Conservation (phyloP, 352 stramenopile species). For the Phytophthora foliorum region DNA sequence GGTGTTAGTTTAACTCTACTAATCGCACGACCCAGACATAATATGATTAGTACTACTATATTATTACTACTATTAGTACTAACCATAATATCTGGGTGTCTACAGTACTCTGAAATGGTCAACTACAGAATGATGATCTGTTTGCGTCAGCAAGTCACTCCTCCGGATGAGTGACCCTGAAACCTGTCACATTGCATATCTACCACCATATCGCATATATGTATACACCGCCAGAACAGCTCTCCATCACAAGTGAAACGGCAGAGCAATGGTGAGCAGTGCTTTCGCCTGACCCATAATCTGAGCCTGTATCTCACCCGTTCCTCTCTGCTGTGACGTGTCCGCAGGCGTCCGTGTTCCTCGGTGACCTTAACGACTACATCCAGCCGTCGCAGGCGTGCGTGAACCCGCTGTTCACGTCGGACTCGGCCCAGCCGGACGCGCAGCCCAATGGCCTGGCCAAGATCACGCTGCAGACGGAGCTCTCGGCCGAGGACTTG, state of each 20-base stretch:
- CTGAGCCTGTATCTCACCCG: background rate
- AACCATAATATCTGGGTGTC: too few species aligned
- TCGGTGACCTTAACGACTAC: constrained; percentile 95
- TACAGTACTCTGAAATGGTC: background rate
- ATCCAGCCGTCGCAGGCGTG: constrained; percentile 95
- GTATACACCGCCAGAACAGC: too few species aligned
- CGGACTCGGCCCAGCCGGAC: constrained; percentile 29
- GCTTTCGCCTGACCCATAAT: too few species aligned
- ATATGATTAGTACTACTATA: too few species aligned
- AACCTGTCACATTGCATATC: background rate
- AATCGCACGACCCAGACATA: too few species aligned
- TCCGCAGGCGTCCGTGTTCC: constrained; percentile 94
- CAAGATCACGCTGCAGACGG: constrained; percentile 83
- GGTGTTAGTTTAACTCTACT: too few species aligned
- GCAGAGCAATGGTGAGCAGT: constrained; percentile 33
- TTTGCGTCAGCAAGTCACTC: constrained; percentile 4
- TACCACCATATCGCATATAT: too few species aligned
- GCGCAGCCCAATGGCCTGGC: constrained; percentile 46
- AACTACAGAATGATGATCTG: background rate
- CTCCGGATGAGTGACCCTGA: background rate
- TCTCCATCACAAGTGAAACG: constrained; percentile 17
- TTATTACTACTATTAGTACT: too few species aligned
- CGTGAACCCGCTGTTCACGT: constrained; percentile 94
- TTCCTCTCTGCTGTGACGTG: background rate
- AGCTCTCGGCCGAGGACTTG: constrained; percentile 74